A percentile compares a stretch with the other conserved stretches of the same genome.
Evolutionary conservation across 768 basidiomycete genomes (phyloP).

Genomic region (Plicaturopsis crispa): DNA sequence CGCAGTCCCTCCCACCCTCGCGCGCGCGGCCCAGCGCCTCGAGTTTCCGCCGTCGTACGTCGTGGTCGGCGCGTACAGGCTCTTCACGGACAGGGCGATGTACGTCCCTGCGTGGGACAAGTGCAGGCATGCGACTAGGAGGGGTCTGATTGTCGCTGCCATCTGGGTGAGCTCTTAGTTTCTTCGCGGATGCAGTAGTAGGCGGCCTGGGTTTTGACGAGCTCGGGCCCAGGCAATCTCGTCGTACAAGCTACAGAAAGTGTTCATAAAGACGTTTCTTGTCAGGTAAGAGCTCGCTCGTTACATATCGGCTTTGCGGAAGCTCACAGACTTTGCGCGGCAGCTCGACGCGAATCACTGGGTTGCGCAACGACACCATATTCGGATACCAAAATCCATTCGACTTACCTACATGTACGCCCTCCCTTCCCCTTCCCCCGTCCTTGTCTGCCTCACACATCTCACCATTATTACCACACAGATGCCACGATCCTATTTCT

Average conservation of each 20-base stretch:
- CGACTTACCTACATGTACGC: conserved; percentile 58
- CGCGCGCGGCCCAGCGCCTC: conserved; percentile 52
- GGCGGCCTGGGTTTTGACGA: background rate
- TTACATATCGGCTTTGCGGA: background rate
- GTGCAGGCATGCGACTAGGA: conserved; percentile 65
- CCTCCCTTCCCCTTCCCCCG: no score
- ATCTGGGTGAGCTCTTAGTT: conserved; percentile 48
- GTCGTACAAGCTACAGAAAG: conserved; percentile 67
- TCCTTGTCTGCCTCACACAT: background rate
- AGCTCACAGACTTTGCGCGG: background rate
- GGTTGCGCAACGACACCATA: conserved; percentile 53
- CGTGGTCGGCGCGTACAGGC: conserved; percentile 76
- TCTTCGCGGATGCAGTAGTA: conserved; percentile 1
- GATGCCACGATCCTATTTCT: conserved; percentile 73
- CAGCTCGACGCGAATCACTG: conserved; percentile 58
- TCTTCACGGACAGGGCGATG: conserved; percentile 66
- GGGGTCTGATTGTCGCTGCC: conserved; percentile 63
- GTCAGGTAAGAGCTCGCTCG: conserved; percentile 56
- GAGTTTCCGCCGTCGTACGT: conserved; percentile 79
- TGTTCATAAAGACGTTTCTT: conserved; percentile 58
- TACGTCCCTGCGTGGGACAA: conserved; percentile 79
- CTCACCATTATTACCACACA: conserved; percentile 17
- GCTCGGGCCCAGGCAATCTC: conserved; percentile 39
- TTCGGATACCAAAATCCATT: conserved; percentile 65
- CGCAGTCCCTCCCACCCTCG: conserved; percentile 35